Conservation (phyloP, 2,329 filamentous ascomycete genomes). For the Coccinonectria pachysandricola region DNA sequence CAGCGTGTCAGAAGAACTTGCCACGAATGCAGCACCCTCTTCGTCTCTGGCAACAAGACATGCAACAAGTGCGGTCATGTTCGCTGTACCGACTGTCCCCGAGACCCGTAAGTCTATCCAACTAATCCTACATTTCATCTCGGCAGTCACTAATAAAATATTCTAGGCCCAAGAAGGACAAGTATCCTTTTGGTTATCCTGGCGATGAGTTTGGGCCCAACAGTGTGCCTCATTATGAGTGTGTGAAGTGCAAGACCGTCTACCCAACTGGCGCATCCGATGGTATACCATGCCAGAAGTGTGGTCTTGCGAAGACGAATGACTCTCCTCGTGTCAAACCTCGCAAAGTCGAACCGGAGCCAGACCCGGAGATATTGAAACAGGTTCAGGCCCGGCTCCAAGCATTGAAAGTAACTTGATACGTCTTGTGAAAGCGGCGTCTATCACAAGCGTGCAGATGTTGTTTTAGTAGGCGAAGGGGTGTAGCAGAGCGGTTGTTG, state of each 20-base stretch:
- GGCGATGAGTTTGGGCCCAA: slow-evolving; percentile 49
- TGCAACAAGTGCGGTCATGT: slow-evolving; percentile 62
- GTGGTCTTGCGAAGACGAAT: slow-evolving; percentile 49
- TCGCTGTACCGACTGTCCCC: slow-evolving; percentile 70
- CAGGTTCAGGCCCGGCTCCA: slow-evolving; percentile 46
- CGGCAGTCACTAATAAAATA: too few species aligned
- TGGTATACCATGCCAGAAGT: slow-evolving; percentile 47
- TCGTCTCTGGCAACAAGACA: slow-evolving; percentile 45
- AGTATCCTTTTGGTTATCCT: slow-evolving; percentile 61
- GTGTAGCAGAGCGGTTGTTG: slow-evolving; percentile 12
- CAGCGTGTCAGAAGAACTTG: slow-evolving; percentile 68
- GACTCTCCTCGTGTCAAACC: slow-evolving; percentile 49
- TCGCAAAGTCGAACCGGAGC: slow-evolving; percentile 49
- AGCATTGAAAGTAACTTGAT: slow-evolving; percentile 27
- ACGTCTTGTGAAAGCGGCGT: slow-evolving; percentile 1
- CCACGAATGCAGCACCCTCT: slow-evolving; percentile 60
- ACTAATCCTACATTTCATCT: too few species aligned
- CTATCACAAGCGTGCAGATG: too few species aligned
- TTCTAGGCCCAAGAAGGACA: slow-evolving; percentile 51
- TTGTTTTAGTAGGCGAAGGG: too few species aligned
- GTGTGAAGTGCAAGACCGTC: slow-evolving; percentile 51
- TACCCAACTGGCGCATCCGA: slow-evolving; percentile 42
- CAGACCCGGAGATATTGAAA: slow-evolving; percentile 50
- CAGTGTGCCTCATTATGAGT: slow-evolving; percentile 45
- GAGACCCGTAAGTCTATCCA: slow-evolving; percentile 57